Percentiles rank a stretch among this genome's conserved stretches.
Conservation (phyloP, 495 filamentous ascomycete genomes). For the Penicillium subrubescens region DNA sequence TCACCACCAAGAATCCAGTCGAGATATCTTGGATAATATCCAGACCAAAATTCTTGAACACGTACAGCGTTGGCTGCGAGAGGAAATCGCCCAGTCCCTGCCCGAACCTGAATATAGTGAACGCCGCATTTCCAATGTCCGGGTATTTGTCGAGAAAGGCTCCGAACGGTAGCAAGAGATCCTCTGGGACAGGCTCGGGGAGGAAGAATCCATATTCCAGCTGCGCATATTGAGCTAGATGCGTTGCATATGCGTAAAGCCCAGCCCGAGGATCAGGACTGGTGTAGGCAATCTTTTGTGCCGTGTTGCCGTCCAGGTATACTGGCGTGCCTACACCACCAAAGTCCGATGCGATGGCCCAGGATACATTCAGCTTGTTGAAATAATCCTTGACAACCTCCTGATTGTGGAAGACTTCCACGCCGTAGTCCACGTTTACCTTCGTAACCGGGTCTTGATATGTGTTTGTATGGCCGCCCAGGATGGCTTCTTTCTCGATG, state of each 20-base stretch:
- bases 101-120: slow-evolving; percentile 29
- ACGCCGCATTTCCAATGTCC: slow-evolving; percentile 26
- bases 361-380: slow-evolving; percentile 34
- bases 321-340: slow-evolving; percentile 19
- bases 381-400: slow-evolving; percentile 40
- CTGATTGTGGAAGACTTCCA: slow-evolving; percentile 43
- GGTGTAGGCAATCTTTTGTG: slow-evolving; percentile 44
- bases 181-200: slow-evolving; percentile 53
- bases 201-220: slow-evolving; percentile 45
- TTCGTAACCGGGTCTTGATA: slow-evolving; percentile 43
- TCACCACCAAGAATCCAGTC: slow-evolving; percentile 26
- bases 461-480: slow-evolving; percentile 55
- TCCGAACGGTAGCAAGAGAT: slow-evolving; percentile 51
- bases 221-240: slow-evolving; percentile 35
- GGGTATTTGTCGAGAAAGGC: slow-evolving; percentile 51
- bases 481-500: slow-evolving; percentile 41
- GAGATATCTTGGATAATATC: slow-evolving; percentile 22
- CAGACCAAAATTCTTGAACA: slow-evolving; percentile 30
- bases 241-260: slow-evolving; percentile 39
- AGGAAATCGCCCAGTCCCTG: slow-evolving; percentile 46
- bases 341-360: slow-evolving; percentile 31
- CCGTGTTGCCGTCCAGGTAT: slow-evolving; percentile 39
- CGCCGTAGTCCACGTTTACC: slow-evolving; percentile 47
- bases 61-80: slow-evolving; percentile 27
- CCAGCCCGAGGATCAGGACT: slow-evolving; percentile 26